Percentiles rank a stretch among this genome's conserved stretches.
phyloP scores from a whole-genome alignment of 1,139 yeast species.

The Protomyces inundatus region DNA sequence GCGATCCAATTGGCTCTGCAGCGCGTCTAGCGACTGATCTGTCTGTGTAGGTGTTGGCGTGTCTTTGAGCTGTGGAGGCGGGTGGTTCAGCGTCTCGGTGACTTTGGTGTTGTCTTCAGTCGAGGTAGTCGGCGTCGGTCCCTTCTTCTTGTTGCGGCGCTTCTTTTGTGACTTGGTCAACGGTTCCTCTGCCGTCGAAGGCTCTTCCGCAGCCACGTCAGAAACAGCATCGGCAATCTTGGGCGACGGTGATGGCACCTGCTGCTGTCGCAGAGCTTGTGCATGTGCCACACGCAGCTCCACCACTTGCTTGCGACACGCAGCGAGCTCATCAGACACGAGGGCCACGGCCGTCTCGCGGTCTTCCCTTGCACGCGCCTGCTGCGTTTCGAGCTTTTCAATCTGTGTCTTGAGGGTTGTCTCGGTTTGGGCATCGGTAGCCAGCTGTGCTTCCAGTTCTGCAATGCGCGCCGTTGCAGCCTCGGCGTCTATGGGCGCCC shows the following conservation, averaged over 20 bases:
- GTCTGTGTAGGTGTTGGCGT: neutral
- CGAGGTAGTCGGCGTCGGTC: neutral
- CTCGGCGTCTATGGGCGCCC: neutral
- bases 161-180: conserved; percentile 30
- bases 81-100: neutral
- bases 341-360: neutral
- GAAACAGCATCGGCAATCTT: neutral
- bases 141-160: conserved; percentile 34
- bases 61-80: neutral
- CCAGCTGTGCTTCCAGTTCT: neutral
- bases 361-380: neutral
- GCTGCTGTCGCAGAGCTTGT: neutral
- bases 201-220: neutral
- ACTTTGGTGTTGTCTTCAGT: conserved; percentile 17
- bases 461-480: neutral
- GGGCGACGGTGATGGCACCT: neutral
- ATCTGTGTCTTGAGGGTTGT: neutral
- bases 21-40: neutral
- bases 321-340: neutral
- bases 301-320: conserved; percentile 15
- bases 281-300: conserved; percentile 15
- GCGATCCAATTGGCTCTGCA: conserved; percentile 1
- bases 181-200: conserved; percentile 18
- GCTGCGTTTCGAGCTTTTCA: neutral
- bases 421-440: neutral